Evolutionary conservation across 495 filamentous ascomycete genomes (phyloP).

Genomic region (Aspergillus cristatus): DNA sequence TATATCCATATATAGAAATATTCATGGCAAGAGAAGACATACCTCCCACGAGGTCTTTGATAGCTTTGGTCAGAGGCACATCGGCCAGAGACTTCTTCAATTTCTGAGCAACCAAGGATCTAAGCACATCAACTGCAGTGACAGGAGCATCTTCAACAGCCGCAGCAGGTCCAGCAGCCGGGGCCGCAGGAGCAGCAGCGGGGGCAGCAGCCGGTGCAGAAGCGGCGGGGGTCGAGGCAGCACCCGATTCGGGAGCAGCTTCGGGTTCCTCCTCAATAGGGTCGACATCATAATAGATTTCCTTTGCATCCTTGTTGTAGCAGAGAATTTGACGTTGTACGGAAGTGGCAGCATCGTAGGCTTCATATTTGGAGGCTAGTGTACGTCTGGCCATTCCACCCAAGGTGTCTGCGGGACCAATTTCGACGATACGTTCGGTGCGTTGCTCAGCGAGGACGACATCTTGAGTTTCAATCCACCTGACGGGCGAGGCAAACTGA

Average conservation of each 20-base stretch:
- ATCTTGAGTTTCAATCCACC: conserved; percentile 99
- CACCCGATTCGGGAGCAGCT: conserved; percentile 38
- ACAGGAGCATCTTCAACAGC: conserved; percentile 81
- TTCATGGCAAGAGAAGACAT: conserved; percentile 28
- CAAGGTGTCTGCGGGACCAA: conserved; percentile 95
- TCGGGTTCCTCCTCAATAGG: conserved; percentile 85
- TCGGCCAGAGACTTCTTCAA: conserved; percentile 88
- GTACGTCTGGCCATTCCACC: conserved; percentile 97
- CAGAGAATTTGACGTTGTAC: conserved; percentile 95
- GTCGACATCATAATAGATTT: conserved; percentile 99
- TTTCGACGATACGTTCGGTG: conserved; percentile 94
- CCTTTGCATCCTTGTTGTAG: conserved; percentile 98
- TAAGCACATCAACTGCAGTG: conserved; percentile 78
- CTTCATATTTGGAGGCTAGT: conserved; percentile 95
- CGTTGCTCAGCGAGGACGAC: conserved; percentile 93
- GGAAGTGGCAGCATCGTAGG: conserved; percentile 92
- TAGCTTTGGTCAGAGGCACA: conserved; percentile 89
- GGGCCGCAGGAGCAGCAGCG: conserved; percentile 47
- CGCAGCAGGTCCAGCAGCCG: conserved; percentile 79
- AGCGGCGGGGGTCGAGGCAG: conserved; percentile 14
- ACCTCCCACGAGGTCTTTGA: conserved; percentile 98
- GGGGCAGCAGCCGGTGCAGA: conserved; percentile 39
- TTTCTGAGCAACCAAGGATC: conserved; percentile 94
- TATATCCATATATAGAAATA: not conserved
- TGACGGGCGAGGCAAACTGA: conserved; percentile 95